Conservation (phyloP, 352 stramenopile genomes). For the Achlya hypogyna region DNA sequence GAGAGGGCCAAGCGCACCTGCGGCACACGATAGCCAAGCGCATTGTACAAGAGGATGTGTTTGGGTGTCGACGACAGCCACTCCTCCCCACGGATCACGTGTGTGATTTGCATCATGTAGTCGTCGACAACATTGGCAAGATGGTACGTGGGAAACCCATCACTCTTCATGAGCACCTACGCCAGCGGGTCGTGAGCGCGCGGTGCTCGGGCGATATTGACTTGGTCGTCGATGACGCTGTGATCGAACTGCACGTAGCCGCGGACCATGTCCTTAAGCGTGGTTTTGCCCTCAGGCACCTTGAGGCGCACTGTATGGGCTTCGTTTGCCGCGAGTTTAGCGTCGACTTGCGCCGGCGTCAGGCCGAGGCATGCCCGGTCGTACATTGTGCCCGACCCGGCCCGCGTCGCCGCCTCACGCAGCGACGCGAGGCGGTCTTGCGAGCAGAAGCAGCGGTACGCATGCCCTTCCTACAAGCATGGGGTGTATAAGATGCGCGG, state of each 20-base stretch:
- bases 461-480: constrained; percentile 65
- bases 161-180: constrained; percentile 83
- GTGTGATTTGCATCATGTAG: constrained; percentile 94
- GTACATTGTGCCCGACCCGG: constrained; percentile 94
- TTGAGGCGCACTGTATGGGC: constrained; percentile 93
- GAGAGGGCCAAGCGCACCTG: constrained; percentile 28
- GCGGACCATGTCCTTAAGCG: constrained; percentile 94
- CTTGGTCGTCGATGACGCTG: constrained; percentile 82
- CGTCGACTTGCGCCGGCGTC: constrained; percentile 78
- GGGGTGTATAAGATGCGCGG: neutral
- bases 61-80: constrained; percentile 89
- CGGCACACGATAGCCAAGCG: constrained; percentile 63
- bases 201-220: constrained; percentile 22
- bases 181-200: neutral
- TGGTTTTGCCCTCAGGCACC: constrained; percentile 85
- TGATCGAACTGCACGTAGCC: constrained; percentile 90
- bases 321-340: constrained; percentile 79
- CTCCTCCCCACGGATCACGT: constrained; percentile 95
- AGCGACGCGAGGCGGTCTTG: constrained; percentile 90
- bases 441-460: constrained; percentile 97
- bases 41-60: constrained; percentile 86
- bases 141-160: constrained; percentile 90
- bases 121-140: constrained; percentile 95
- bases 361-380: constrained; percentile 94
- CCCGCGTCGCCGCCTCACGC: constrained; percentile 80